Evolutionary conservation across 257 asterid species (phyloP), one percentile per base, ranked within the genome.

Genomic region (Linaria vulgaris): DNA sequence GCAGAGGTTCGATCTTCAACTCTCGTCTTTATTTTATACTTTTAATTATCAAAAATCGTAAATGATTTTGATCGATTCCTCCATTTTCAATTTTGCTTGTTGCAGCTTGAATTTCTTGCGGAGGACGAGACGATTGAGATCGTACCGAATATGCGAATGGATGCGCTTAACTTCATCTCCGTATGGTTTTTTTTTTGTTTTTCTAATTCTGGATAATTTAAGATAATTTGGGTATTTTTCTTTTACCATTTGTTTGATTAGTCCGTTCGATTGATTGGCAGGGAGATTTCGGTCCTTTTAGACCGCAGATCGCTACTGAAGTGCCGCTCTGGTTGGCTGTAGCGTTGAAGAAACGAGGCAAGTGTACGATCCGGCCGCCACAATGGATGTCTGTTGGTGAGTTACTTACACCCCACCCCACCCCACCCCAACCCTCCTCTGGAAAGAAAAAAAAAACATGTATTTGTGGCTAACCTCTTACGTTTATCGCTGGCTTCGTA

Each of bases 271-370:
- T 62, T 58, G 60, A 52, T 62, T 58, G 60, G 48, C 66, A 91
- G 97, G 99, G 97, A 5, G 91, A 85, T 79, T 92, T 88, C 70
- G 99, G 99, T 43, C 96, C 97, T 22, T 85, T 89, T 38, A 75
- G 78, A 7, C 95, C 96, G 6, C 91, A 85, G 59, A 86, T 85
- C 55, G 81, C 92, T 4, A 75, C 87, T 17, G 82, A 80, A 69
- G 99, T 83, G 27, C 97, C 99, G 5, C 78, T 92, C 23, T 92
- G 99, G 99, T 69, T 92, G 59, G 99, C 99, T 12, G 82, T 92
- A 44, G 95, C 99, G 66, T 73, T 92, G 89, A 89, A 85, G 85
- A 92, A 76, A 77, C 80, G 99, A 82, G 97, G 97, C 43, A 92
- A 89, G 76, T 92, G 99, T 82, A 80, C 86, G 20, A 85, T 92